A percentile compares a stretch with the other conserved stretches of the same genome.
phyloP scores from a whole-genome alignment of 83 land plant genomes.

The Isoetes engelmannii region DNA sequence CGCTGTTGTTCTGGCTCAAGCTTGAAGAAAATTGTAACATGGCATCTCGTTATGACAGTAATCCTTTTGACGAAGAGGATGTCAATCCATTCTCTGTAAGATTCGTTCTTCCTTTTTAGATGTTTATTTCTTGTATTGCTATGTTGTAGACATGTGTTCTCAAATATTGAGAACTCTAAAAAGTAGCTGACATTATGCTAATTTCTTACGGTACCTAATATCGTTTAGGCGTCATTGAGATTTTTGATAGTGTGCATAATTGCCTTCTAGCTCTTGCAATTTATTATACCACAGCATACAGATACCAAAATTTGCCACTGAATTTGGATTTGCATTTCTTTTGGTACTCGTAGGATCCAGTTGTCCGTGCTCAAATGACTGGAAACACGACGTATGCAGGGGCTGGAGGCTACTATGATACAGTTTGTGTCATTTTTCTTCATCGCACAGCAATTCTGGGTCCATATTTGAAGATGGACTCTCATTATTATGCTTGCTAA shows the following conservation, averaged over 20 bases:
- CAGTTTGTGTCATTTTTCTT: slow-evolving; percentile 3
- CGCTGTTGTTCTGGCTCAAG: too few relatives aligned
- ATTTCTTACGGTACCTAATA: too few relatives aligned
- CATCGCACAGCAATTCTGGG: neutral
- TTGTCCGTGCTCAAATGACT: slow-evolving; percentile 21
- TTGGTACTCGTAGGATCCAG: slow-evolving; percentile 18
- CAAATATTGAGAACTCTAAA: too few relatives aligned
- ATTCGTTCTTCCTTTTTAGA: neutral
- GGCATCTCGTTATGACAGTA: slow-evolving; percentile 46
- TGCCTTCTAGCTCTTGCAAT: too few relatives aligned
- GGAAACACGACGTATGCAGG: slow-evolving; percentile 17
- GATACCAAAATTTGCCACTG: too few relatives aligned
- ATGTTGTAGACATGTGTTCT: too few relatives aligned
- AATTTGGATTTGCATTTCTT: too few relatives aligned
- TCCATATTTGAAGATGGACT: neutral
- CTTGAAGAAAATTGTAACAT: neutral
- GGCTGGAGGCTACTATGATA: slow-evolving; percentile 13
- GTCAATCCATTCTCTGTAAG: slow-evolving; percentile 63
- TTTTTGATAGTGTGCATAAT: too few relatives aligned
- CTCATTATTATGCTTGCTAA: neutral
- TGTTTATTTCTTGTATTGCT: too few relatives aligned
- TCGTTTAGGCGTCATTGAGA: too few relatives aligned
- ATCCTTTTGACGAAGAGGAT: slow-evolving; percentile 63
- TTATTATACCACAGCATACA: too few relatives aligned
- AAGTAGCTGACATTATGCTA: too few relatives aligned